Conservation (phyloP, 768 basidiomycete species). For the Termitomyces sp. region DNA sequence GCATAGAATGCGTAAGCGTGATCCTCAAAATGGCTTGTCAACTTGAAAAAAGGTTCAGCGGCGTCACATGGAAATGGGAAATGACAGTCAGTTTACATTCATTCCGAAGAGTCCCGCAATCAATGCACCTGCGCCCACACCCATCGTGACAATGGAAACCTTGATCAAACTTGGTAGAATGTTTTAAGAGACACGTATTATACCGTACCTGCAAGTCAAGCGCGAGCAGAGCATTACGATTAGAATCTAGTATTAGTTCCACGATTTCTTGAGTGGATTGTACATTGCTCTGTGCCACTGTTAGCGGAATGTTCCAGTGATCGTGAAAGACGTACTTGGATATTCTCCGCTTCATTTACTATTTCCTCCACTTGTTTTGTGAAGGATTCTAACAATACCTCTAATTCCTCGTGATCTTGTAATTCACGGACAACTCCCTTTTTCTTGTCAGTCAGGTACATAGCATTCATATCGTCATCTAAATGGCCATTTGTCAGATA, state of each 20-base stretch:
- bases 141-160: constrained; percentile 94
- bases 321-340: constrained; percentile 47
- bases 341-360: constrained; percentile 87
- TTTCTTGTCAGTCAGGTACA: constrained; percentile 91
- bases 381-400: constrained; percentile 90
- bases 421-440: constrained; percentile 50
- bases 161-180: constrained; percentile 20
- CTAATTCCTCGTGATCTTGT: constrained; percentile 89
- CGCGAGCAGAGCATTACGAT: constrained; percentile 87
- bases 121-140: constrained; percentile 85
- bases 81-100: constrained; percentile 60
- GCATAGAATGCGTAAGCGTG: constrained; percentile 69
- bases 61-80: constrained; percentile 3
- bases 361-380: constrained; percentile 97
- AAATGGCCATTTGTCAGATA: constrained; percentile 3
- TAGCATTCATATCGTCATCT: constrained; percentile 94
- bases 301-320: neutral
- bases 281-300: constrained; percentile 66
- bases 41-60: constrained; percentile 31
- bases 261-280: constrained; percentile 98
- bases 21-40: constrained; percentile 68
- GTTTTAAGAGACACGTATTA: neutral
- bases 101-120: constrained; percentile 92
- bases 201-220: constrained; percentile 76
- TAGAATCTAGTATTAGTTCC: constrained; percentile 92